A percentile compares a stretch with the other conserved stretches of the same genome.
These are phyloP conservation scores for Leishmania aethiopica DNA, from an alignment of 208 protist species.

Conservation along the genomic window DNA sequence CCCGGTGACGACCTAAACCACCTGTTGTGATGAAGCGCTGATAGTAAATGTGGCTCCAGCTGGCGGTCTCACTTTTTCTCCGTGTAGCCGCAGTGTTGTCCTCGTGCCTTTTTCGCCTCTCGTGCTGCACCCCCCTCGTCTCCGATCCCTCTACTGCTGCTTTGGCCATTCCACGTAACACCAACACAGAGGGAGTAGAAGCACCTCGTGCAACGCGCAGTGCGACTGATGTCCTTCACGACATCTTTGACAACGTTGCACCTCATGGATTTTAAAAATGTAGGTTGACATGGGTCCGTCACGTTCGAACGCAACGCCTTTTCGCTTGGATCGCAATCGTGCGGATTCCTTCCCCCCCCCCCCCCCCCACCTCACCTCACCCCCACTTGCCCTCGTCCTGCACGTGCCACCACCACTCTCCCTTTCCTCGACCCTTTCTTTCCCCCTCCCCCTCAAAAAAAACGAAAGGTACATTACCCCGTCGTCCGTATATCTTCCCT, in stretches of 20 bases:
- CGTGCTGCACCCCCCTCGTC: constrained; percentile 2
- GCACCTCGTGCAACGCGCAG: background rate
- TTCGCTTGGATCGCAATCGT: background rate
- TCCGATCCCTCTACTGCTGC: background rate
- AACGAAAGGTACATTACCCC: background rate
- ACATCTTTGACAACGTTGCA: background rate
- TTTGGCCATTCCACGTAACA: background rate
- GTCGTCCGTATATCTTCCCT: background rate
- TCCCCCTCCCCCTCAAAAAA: background rate
- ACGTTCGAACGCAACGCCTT: background rate
- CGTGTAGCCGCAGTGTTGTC: background rate
- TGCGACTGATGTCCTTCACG: background rate
- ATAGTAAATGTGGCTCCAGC: background rate
- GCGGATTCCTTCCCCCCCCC: background rate
- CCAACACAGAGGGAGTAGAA: background rate
- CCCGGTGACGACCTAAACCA: constrained; percentile 24
- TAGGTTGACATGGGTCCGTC: background rate
- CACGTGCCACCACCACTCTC: background rate
- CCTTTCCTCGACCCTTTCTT: background rate
- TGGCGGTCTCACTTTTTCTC: constrained; percentile 10
- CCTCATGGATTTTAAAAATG: background rate
- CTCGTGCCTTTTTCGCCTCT: background rate
- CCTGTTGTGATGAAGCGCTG: constrained; percentile 15
- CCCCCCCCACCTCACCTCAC: background rate
- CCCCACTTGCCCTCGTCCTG: background rate